Base-by-base conservation (phyloP, 2,329 filamentous ascomycete species). In the Sclerotinia subarctica region DNA sequence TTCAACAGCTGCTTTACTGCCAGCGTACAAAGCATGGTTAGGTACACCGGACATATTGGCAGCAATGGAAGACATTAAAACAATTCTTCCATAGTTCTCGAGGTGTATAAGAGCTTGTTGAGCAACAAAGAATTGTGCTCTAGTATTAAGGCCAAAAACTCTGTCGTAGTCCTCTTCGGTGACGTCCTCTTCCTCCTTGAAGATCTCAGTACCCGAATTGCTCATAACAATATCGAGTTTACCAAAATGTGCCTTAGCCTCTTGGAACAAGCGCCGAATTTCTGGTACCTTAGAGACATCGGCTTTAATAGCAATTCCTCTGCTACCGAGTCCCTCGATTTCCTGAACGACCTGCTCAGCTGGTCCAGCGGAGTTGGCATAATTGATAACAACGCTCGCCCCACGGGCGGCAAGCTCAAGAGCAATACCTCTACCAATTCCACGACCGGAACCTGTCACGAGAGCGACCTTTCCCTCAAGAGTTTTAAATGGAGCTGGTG, bases 401-500 rank as follows among this genome's bases (percentile, higher is more conserved):
- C 80, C 80, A 21, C 79, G 78, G 70, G 79, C 76, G 7, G 79
- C 79, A 24, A 76, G 73, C n/a, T 75, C 79, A 47, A 76, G 74
- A 5, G 79, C 77, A n/a, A 82, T 78, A 51, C 78, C 79, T 10
- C 79, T 83, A 26, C 93, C 93, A 17, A 96, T 83, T 49, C 93
- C 93, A 72, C 92, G 84, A 7, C 90, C 93, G 58, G 92, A 92
- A 56, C 93, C 93, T 0, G 93, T 96, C 56, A 96, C 85, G 71
- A 96, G 90, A 73, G 90, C 91, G 57, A 95, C 87, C 79, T 95
- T 95, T 75, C 74, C 73, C 13, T 68, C 68, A n/a, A 72, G 65
- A n/a, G 57, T 63, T 26, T 67, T 63, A 38, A 63, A 64, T 67
- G 56, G 56, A 42, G 65, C 65, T 38, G 65, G 5, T 49, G 59